Base-by-base conservation (phyloP, 345 rosid genomes). In the Raphanus raphanistrum region DNA sequence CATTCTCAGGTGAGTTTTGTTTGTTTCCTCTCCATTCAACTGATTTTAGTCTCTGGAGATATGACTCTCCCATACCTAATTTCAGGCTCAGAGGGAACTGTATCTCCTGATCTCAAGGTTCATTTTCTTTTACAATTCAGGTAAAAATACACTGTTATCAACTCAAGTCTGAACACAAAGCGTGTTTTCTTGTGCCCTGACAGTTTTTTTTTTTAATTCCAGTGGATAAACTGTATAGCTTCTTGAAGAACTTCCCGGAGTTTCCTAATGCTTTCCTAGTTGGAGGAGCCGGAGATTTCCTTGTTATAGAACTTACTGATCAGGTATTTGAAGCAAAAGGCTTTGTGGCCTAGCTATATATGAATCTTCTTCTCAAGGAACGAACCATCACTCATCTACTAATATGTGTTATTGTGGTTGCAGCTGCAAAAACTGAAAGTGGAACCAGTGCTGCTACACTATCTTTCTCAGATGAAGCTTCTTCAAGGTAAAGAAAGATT, bases 341-440 rank as follows among this genome's bases (percentile, higher is more conserved):
- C n/a, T n/a, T n/a, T n/a, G n/a, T n/a, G n/a, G n/a, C n/a, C n/a
- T n/a, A n/a, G n/a, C n/a, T n/a, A n/a, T 8, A 12, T 4, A 11
- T 13, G 17, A n/a, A n/a, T 52, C 26, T 15, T 41, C 5, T 66
- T 36, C 26, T 13, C 45, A 32, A 13, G 29, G 15, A 63, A 6
- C 3, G 12, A 4, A 25, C 58, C 43, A 55, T 74, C 43, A 73
- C 17, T 13, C 48, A 28, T 63, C 50, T 70, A 54, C n/a, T n/a
- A 63, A 1, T 27, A 63, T 63, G 26, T 16, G 55, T 35, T 67
- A 27, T 31, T 68, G 43, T 11, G 52, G 15, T 66, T 27, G 61
- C 89, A 93, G 99, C 91, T 96, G 82, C 99, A 89, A 83, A 96
- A 91, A 79, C 78, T 96, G 72, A 93, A 96, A 87, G 99, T 96